Conservation (phyloP, 345 rosid genomes). For the Firmiana major region DNA sequence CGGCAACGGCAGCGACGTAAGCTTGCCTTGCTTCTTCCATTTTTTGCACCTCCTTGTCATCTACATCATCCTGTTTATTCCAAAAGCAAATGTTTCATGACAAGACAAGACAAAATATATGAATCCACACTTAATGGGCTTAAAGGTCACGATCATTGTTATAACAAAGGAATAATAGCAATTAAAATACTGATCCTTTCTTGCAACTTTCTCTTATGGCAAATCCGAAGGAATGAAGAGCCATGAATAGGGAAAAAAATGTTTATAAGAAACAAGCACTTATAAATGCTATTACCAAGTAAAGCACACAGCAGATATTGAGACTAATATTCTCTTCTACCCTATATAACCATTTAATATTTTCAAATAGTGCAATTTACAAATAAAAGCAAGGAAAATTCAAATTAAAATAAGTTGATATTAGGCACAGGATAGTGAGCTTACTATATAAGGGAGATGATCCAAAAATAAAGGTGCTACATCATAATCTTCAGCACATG, state of each 20-base stretch:
- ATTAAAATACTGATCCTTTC: not conserved
- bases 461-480: constrained; percentile 45
- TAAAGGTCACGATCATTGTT: not conserved
- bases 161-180: not conserved
- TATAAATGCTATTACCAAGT: not conserved
- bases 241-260: not conserved
- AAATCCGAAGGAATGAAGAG: not conserved
- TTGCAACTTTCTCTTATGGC: too few species aligned
- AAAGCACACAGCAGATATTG: not conserved
- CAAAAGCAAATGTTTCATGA: constrained; percentile 5
- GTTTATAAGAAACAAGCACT: not conserved
- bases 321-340: not conserved
- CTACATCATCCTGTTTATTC: constrained; percentile 47
- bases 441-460: constrained; percentile 57
- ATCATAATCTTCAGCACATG: constrained; percentile 50
- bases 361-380: not conserved
- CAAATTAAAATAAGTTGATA: not conserved
- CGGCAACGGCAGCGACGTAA: constrained; percentile 59
- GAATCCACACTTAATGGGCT: not conserved
- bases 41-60: constrained; percentile 42
- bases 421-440: constrained; percentile 10
- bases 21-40: constrained; percentile 86
- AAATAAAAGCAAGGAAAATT: not conserved
- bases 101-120: not conserved
- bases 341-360: not conserved